Evolutionary conservation across 371 early-diverging fungal species (phyloP), one percentile per base, ranked within the genome.

Genomic region (Mortierella sp.): DNA sequence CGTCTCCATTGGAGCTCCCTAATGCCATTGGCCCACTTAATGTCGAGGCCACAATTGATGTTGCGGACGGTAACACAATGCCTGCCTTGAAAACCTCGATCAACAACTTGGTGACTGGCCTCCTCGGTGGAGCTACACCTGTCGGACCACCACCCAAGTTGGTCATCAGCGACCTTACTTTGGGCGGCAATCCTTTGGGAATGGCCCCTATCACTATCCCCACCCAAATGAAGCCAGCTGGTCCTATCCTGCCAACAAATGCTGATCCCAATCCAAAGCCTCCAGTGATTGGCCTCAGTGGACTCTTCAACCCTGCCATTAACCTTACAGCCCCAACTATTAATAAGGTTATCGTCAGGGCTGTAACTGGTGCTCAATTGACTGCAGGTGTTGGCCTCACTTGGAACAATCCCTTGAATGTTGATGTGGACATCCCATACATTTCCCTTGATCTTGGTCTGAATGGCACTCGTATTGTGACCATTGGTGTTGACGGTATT

Each of bases 361-460:
- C 69, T 18, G 52, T 51, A 3, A 47, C 69, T 39, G 63, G 69
- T 19, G 63, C 58, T 26, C 51, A 56, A 21, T 46, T 69, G 53
- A 62, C 55, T 14, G 62, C 62, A 7, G 69, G 69, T 13, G 63
- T 62, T n/a, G 69, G 58, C 21, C 62, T 69, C 47, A 19, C 62
- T 0, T 69, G 69, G 69, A 46, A 62, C 39, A 69, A 69, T 48
- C 69, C 69, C 18, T 61, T 62, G 56, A 62, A 62, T 43, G n/a
- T 69, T 47, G 62, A 24, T 26, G 26, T 69, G 21, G 69, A 69
- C 19, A 34, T 69, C 21, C 69, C 69, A n/a, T 62, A 56, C 21
- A 9, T 69, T 28, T 50, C 57, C 18, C n/a, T 62, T 16, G 69
- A 69, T 38, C 19, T 69, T 21, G 69, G 69, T 24, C 41, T 69